phyloP scores from a whole-genome alignment of 768 basidiomycete genomes.

The Boletellus ananas region DNA sequence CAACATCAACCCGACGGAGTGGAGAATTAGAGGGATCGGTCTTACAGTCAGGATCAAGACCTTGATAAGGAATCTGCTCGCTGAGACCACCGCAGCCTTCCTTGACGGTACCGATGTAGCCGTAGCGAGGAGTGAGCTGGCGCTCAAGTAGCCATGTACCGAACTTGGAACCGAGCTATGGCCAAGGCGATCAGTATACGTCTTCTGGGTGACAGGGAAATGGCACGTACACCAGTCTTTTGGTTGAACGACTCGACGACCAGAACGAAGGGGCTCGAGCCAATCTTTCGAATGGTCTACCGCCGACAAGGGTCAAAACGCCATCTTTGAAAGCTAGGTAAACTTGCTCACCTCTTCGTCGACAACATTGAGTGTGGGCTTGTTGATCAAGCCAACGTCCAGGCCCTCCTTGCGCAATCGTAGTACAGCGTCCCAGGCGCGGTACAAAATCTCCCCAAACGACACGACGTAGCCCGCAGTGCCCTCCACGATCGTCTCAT shows the following conservation, averaged over 20 bases:
- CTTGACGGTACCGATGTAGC: conserved; percentile 75
- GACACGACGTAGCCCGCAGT: conserved; percentile 79
- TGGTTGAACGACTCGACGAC: conserved; percentile 85
- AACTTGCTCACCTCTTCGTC: conserved; percentile 62
- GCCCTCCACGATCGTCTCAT: conserved; percentile 77
- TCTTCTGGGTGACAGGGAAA: not conserved
- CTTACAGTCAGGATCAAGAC: conserved; percentile 74
- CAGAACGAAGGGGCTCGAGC: conserved; percentile 71
- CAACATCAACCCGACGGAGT: not conserved
- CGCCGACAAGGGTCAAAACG: not conserved
- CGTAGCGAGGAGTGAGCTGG: conserved; percentile 72
- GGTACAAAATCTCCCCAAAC: conserved; percentile 85
- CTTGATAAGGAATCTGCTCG: conserved; percentile 83
- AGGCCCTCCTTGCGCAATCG: conserved; percentile 66
- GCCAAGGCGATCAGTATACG: not conserved
- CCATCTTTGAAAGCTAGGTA: not conserved
- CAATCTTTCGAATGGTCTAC: conserved; percentile 65
- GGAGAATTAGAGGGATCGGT: conserved; percentile 1
- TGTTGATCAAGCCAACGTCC: conserved; percentile 84
- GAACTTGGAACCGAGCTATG: conserved; percentile 70
- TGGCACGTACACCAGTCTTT: conserved; percentile 69
- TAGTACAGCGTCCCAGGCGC: conserved; percentile 79
- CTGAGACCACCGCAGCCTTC: conserved; percentile 74
- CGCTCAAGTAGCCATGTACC: conserved; percentile 88
- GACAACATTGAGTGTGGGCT: conserved; percentile 75